Base-by-base conservation (phyloP, 2,329 filamentous ascomycete genomes). In the Lizonia empirigonia region DNA sequence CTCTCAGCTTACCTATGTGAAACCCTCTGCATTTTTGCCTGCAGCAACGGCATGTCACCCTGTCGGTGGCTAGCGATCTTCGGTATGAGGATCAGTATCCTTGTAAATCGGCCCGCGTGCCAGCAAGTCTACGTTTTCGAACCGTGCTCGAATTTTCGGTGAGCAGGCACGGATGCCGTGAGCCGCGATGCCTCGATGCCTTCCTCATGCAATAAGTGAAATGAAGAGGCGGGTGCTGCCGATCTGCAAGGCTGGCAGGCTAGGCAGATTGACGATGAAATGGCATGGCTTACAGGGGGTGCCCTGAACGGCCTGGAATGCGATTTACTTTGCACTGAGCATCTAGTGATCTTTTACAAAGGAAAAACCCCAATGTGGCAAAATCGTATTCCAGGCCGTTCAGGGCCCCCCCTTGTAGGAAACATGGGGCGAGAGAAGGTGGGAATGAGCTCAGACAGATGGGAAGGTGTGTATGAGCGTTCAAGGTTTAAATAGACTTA, bases 1-100 rank as follows among this genome's bases (percentile, higher is more conserved):
- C 13, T 37, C 13, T 37, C 41, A 42, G 32, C 37, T 35, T 24
- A 46, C 44, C 30, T 46, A 19, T 47, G 44, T 45, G 49, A 45
- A 33, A 2, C 16, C 16, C 22, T 13, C 18, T 44, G 42, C 42
- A 24, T 38, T 44, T 39, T 47, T 37, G 7, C 44, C n/a, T 52
- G 49, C 49, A 52, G 4, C 9, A 13, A 47, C 49, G 59, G 57
- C 52, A 35, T 33, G 47, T 20, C 32, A 50, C 34, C 23, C 35
- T 45, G 50, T 60, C 48, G 55, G 54, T 47, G 55, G 52, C 52
- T 54, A 47, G 56, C 33, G 56, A 60, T 62, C 59, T 38, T 50
- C 56, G 39, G 34, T 13, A 24, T 12, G 29, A 53, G 52, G 56
- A 58, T 52, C 19, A 18, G 13, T 1, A 58, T 34, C 59, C 56